Conservation (phyloP, 441 rosid species). For the Erodium moschatum region DNA sequence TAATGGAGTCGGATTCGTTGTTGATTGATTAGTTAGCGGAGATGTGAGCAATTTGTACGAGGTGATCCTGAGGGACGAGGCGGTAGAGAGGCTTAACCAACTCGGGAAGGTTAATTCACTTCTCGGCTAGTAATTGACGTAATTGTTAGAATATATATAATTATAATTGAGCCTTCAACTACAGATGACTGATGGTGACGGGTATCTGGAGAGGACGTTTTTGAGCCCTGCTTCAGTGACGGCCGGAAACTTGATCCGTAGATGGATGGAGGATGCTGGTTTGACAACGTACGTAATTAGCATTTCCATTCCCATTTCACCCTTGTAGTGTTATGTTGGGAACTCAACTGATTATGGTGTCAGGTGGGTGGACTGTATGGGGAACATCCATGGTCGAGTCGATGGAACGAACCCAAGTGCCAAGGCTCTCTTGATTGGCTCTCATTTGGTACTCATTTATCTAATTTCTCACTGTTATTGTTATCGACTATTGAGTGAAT, state of each 20-base stretch:
- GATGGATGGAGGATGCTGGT: constrained; percentile 96
- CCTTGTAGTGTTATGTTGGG: neutral
- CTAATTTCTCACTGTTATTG: no score
- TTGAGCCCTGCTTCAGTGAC: constrained; percentile 78
- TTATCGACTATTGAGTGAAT: no score
- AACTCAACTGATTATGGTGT: constrained; percentile 18
- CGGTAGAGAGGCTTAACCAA: constrained; percentile 54
- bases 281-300: constrained; percentile 62
- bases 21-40: constrained; percentile 16
- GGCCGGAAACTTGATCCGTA: constrained; percentile 43
- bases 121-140: neutral
- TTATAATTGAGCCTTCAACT: no score
- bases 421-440: constrained; percentile 63
- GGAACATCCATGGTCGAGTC: constrained; percentile 79
- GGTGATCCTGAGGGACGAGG: constrained; percentile 56
- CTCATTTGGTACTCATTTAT: constrained; percentile 51
- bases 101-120: constrained; percentile 58
- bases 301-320: constrained; percentile 16
- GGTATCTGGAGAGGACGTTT: constrained; percentile 71
- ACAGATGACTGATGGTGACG: constrained; percentile 73
- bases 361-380: constrained; percentile 89
- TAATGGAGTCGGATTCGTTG: neutral
- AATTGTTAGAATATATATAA: neutral
- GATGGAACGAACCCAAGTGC: constrained; percentile 52
- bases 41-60: constrained; percentile 31